Base-by-base conservation (phyloP, 1,284 basidiomycete species). In the Athelia sp. region DNA sequence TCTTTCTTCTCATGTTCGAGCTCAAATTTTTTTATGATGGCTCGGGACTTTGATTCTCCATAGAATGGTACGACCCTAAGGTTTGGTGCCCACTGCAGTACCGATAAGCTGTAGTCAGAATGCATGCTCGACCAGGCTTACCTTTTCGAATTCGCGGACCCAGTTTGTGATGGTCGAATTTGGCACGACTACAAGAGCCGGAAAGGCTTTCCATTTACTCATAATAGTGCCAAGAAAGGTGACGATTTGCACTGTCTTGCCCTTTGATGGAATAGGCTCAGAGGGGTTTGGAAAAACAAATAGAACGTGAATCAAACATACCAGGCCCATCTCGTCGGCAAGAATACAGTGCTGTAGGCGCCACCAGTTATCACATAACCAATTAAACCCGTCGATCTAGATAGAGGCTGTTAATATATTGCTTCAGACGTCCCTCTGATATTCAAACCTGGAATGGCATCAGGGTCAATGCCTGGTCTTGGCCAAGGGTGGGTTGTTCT, bases 271-370 rank as follows among this genome's bases (percentile, higher is more conserved):
- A 50, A 36, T 24, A 31, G 15, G 11, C 32, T 6, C 21, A 22
- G 23, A 31, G 21, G 36, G 13, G 46, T 47, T 29, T 18, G 40
- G 48, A 23, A 44, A 17, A 47, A 3, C 15, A 3, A 45, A 50
- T 18, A 45, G 48, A 29, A 36, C 13, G 26, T 13, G 13, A 6
- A 29, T 6, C 13, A 13, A 31, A 66, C 81, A 52, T 65, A 89
- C 89, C 57, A 95, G 68, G 48, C 93, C 94, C 96, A 99, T 98
- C 68, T 98, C 96, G 62, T 99, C 96, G 2, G 95, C 94, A n/a
- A 98, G 78, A 56, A 98, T 98, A 57, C 90, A 94, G 34, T 87
- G 84, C 55, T 94, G 91, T 42, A 79, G 76, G 56, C 82, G 85
- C 81, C 85, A 91, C 88, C 93, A 94, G 58, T 96, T 94, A 59